Conservation (phyloP, 2,329 filamentous ascomycete species). For the Chaetoscypha palmicola region DNA sequence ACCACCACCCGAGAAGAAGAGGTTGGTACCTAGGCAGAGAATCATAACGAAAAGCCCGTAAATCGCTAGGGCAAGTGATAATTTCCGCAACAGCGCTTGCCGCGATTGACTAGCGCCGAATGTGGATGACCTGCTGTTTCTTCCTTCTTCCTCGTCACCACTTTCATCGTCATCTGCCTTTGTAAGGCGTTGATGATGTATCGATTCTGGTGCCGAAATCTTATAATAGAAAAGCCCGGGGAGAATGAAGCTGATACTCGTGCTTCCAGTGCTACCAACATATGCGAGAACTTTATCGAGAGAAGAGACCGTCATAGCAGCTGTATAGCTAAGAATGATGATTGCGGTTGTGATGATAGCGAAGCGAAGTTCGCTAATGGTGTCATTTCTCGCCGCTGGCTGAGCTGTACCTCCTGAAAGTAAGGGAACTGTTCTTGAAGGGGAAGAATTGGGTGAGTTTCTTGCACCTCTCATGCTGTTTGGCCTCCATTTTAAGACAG, state of each 20-base stretch:
- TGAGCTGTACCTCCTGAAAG: constrained; percentile 38
- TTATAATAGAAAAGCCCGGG: constrained; percentile 98
- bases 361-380: constrained; percentile 83
- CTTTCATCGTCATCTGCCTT: constrained; percentile 83
- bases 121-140: constrained; percentile 25
- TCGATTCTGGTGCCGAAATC: constrained; percentile 83
- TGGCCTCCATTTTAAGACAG: constrained; percentile 88
- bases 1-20: constrained; percentile 58
- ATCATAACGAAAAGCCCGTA: constrained; percentile 89
- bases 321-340: constrained; percentile 75
- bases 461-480: constrained; percentile 33
- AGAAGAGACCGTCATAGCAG: constrained; percentile 83
- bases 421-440: constrained; percentile 35
- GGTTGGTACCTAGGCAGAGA: constrained; percentile 78
- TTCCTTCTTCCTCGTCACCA: constrained; percentile 45
- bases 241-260: constrained; percentile 93
- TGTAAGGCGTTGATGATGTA: constrained; percentile 75
- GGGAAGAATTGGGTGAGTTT: constrained; percentile 31
- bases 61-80: constrained; percentile 67
- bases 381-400: constrained; percentile 43
- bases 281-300: constrained; percentile 90
- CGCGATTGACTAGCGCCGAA: constrained; percentile 31
- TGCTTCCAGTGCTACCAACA: constrained; percentile 89
- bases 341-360: constrained; percentile 82
- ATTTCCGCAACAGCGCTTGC: constrained; percentile 57